phyloP scores from a whole-genome alignment of 768 basidiomycete genomes.

The Candolleomyces efflorescens region DNA sequence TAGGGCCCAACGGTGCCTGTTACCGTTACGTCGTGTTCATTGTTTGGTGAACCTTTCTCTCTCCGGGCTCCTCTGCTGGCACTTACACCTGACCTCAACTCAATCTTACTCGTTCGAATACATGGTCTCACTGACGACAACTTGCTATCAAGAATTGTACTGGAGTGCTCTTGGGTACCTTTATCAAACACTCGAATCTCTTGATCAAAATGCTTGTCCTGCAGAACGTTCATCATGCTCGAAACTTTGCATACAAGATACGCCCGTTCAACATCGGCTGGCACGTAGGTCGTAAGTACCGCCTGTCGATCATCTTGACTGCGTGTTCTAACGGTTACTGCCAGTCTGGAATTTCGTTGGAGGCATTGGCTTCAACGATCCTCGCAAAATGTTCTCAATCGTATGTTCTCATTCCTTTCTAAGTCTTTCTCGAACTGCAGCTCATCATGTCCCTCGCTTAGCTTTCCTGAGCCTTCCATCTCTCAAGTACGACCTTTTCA shows the following conservation, averaged over 20 bases:
- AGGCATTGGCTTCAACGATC: conserved; percentile 54
- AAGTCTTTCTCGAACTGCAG: not conserved
- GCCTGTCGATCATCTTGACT: not conserved
- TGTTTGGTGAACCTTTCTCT: too few relatives aligned
- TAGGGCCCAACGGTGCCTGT: too few relatives aligned
- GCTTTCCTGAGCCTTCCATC: conserved; percentile 64
- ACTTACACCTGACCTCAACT: too few relatives aligned
- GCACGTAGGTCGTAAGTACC: conserved; percentile 18
- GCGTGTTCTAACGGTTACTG: not conserved
- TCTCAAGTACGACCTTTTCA: conserved; percentile 63
- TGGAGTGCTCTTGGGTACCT: conserved; percentile 49
- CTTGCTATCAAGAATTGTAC: conserved; percentile 21
- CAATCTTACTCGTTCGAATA: too few relatives aligned
- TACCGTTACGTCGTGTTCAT: too few relatives aligned
- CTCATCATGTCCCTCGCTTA: conserved; percentile 18
- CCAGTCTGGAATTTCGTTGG: conserved; percentile 60
- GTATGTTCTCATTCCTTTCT: conserved; percentile 31
- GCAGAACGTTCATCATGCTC: conserved; percentile 37
- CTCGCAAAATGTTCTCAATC: too few relatives aligned
- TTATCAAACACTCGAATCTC: not conserved
- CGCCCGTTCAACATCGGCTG: not conserved
- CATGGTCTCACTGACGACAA: too few relatives aligned
- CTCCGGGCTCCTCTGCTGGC: too few relatives aligned
- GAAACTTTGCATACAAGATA: conserved; percentile 23
- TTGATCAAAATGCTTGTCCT: not conserved